Conservation (phyloP, 1,139 yeast species). For the Suhomyces coccinellae region DNA sequence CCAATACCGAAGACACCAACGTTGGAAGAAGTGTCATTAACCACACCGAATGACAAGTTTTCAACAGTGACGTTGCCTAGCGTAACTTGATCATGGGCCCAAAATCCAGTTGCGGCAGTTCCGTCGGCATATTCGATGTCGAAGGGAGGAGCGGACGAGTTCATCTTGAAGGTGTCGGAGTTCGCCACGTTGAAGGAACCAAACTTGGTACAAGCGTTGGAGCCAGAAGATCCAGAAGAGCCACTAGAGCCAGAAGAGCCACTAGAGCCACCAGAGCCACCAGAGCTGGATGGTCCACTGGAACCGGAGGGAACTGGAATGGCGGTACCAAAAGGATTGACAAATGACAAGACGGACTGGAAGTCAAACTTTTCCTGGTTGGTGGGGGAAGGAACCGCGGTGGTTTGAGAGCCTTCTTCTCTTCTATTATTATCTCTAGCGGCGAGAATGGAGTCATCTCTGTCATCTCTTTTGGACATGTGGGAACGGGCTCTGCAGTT, state of each 20-base stretch:
- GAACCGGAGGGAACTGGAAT: not conserved
- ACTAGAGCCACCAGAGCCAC: slow-evolving; percentile 7
- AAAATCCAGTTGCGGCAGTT: slow-evolving; percentile 58
- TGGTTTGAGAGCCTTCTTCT: not conserved
- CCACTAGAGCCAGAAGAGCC: slow-evolving; percentile 6
- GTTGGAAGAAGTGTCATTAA: slow-evolving; percentile 41
- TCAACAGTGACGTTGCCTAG: slow-evolving; percentile 44
- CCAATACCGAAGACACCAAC: slow-evolving; percentile 59
- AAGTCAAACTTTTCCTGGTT: slow-evolving; percentile 2
- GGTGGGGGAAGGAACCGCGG: not conserved
- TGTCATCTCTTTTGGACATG: slow-evolving; percentile 1
- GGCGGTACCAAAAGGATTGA: not conserved
- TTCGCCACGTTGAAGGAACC: slow-evolving; percentile 42
- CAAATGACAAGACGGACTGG: slow-evolving; percentile 2
- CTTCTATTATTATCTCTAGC: too few species aligned
- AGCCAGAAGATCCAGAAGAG: slow-evolving; percentile 17
- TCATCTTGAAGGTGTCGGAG: slow-evolving; percentile 35
- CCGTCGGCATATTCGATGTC: slow-evolving; percentile 62
- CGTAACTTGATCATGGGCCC: slow-evolving; percentile 50
- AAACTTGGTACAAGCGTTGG: slow-evolving; percentile 29
- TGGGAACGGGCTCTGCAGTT: slow-evolving; percentile 18
- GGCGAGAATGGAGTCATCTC: not conserved
- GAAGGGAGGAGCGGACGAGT: slow-evolving; percentile 35
- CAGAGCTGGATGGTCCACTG: not conserved
- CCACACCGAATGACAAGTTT: slow-evolving; percentile 52